phyloP scores from a whole-genome alignment of 108 stramenopile species.

The Cyclotella atomus region DNA sequence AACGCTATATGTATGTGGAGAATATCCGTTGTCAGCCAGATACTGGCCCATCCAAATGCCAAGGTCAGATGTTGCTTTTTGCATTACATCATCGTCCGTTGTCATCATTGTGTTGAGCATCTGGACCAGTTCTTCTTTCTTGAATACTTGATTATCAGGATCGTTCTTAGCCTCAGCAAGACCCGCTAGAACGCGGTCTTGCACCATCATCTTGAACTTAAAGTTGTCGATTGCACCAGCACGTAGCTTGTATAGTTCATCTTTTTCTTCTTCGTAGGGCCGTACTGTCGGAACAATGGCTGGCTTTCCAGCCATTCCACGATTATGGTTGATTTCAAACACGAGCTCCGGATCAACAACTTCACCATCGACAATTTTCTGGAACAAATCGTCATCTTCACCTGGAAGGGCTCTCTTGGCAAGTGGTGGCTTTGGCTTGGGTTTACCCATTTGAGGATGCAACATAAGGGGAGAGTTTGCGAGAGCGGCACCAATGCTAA shows the following conservation, averaged over 20 bases:
- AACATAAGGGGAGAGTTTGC: conserved; percentile 53
- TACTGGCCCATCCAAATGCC: conserved; percentile 60
- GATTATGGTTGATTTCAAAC: conserved; percentile 26
- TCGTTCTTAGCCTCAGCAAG: not conserved
- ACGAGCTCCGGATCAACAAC: conserved; percentile 41
- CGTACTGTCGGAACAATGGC: conserved; percentile 32
- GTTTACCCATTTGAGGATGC: conserved; percentile 32
- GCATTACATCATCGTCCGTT: not conserved
- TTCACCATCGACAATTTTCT: conserved; percentile 41
- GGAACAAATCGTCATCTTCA: conserved; percentile 51
- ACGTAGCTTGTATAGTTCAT: conserved; percentile 21
- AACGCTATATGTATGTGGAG: conserved; percentile 36
- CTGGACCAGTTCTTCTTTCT: not conserved
- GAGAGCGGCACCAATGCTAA: conserved; percentile 44
- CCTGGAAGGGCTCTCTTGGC: conserved; percentile 9
- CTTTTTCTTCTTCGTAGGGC: conserved; percentile 56
- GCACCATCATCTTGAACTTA: conserved; percentile 16
- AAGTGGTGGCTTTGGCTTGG: conserved; percentile 20
- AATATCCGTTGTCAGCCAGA: conserved; percentile 50
- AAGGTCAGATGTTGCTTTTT: conserved; percentile 27
- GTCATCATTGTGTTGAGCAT: not conserved
- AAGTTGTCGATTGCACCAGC: conserved; percentile 24
- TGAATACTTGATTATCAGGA: not conserved
- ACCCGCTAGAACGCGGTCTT: not conserved
- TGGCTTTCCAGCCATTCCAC: conserved; percentile 29